A percentile compares a stretch with the other conserved stretches of the same genome.
Evolutionary conservation across 1,139 yeast genomes (phyloP).

Genomic region (Blastobotrys ciferrii): DNA sequence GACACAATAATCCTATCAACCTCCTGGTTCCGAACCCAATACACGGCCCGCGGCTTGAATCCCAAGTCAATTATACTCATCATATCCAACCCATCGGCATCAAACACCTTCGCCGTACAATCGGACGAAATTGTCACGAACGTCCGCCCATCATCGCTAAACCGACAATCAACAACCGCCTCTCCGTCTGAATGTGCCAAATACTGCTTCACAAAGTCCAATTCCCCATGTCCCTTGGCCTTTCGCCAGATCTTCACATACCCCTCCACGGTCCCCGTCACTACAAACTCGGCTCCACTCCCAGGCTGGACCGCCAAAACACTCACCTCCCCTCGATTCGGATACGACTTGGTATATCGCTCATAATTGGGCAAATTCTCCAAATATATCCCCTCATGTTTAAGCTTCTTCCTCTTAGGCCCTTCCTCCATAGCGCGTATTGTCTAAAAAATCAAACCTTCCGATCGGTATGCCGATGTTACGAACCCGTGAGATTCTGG

Average conservation of each 20-base stretch:
- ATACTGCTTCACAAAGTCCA: constrained; percentile 43
- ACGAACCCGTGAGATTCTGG: too few species aligned
- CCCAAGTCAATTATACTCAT: constrained; percentile 36
- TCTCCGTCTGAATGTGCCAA: constrained; percentile 35
- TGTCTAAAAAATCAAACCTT: not conserved
- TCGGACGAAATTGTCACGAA: constrained; percentile 39
- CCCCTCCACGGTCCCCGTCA: constrained; percentile 45
- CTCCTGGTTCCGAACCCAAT: constrained; percentile 24
- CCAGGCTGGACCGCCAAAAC: constrained; percentile 21
- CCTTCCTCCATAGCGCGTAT: not conserved
- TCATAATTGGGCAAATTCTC: constrained; percentile 26
- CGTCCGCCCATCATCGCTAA: constrained; percentile 31
- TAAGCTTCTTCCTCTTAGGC: constrained; percentile 3
- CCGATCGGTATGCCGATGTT: not conserved
- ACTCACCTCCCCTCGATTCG: constrained; percentile 32
- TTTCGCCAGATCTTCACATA: constrained; percentile 44
- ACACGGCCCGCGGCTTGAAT: constrained; percentile 22
- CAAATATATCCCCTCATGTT: constrained; percentile 5
- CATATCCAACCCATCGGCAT: constrained; percentile 44
- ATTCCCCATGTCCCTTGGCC: constrained; percentile 26
- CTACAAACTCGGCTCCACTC: constrained; percentile 28
- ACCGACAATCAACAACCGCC: constrained; percentile 25
- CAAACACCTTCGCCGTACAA: constrained; percentile 41
- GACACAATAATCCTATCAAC: constrained; percentile 23
- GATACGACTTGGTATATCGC: constrained; percentile 33